Evolutionary conservation across 441 rosid genomes (phyloP).

Genomic region (Corymbia calophylla): DNA sequence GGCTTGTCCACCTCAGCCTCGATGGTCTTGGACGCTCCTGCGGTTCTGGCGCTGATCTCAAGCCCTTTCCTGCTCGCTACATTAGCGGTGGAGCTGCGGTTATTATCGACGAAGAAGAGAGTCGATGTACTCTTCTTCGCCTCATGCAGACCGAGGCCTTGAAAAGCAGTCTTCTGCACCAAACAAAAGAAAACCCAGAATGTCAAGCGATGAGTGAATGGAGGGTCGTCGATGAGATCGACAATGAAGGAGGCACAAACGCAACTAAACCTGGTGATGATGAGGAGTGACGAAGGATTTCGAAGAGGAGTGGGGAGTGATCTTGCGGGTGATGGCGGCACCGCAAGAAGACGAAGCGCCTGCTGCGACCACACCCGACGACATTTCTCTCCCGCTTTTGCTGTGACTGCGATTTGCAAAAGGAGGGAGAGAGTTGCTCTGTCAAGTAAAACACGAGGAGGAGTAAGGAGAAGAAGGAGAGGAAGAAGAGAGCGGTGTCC

Average conservation of each 20-base stretch:
- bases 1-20: constrained; percentile 98
- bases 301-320: not conserved
- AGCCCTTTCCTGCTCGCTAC: constrained; percentile 22
- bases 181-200: not conserved
- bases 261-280: not conserved
- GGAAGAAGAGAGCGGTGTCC: not conserved
- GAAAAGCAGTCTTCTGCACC: constrained; percentile 48
- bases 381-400: not conserved
- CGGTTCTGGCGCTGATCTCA: constrained; percentile 56
- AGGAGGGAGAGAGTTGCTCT: not conserved
- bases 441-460: not conserved
- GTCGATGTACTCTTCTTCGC: constrained; percentile 39
- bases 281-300: not conserved
- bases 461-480: not conserved
- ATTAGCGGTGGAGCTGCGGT: not conserved
- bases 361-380: not conserved
- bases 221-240: not conserved
- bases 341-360: not conserved
- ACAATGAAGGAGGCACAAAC: not conserved
- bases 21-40: constrained; percentile 64
- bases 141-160: constrained; percentile 60
- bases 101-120: constrained; percentile 24
- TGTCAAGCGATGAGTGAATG: not conserved
- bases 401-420: not conserved
- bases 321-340: not conserved